Percentiles rank a stretch among this genome's conserved stretches.
phyloP scores from a whole-genome alignment of 1,284 basidiomycete species.

The Calocybe gambosa region DNA sequence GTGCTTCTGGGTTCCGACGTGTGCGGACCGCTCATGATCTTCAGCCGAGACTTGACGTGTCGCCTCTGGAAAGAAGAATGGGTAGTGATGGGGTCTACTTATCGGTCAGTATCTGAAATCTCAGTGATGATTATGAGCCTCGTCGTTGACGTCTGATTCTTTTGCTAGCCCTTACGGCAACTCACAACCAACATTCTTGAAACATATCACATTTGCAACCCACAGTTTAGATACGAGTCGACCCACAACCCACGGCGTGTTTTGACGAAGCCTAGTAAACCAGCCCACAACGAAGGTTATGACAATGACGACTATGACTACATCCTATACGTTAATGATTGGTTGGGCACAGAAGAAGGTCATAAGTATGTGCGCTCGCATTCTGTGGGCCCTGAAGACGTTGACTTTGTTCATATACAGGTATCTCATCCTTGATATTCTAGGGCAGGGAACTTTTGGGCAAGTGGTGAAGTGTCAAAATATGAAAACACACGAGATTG shows the following conservation, averaged over 20 bases:
- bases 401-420: constrained; percentile 39
- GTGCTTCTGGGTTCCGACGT: constrained; percentile 64
- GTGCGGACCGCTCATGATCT: constrained; percentile 68
- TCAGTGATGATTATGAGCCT: neutral
- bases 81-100: constrained; percentile 58
- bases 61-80: constrained; percentile 57
- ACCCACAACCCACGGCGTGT: constrained; percentile 90
- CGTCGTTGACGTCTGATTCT: constrained; percentile 15
- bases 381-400: constrained; percentile 9
- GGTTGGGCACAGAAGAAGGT: constrained; percentile 84
- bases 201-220: constrained; percentile 90
- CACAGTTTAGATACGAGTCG: constrained; percentile 88
- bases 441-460: constrained; percentile 98
- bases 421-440: constrained; percentile 95
- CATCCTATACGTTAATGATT: constrained; percentile 96
- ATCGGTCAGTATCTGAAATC: constrained; percentile 40
- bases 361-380: constrained; percentile 69
- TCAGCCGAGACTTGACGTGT: constrained; percentile 56
- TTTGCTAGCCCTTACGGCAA: constrained; percentile 72
- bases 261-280: constrained; percentile 93
- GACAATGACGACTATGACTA: constrained; percentile 98
- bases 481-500: constrained; percentile 97
- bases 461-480: constrained; percentile 99
- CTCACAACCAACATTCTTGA: constrained; percentile 82
- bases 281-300: constrained; percentile 88